Base-by-base conservation (phyloP, 805 yeast genomes). In the Cyberlindnera misumaiensis region DNA sequence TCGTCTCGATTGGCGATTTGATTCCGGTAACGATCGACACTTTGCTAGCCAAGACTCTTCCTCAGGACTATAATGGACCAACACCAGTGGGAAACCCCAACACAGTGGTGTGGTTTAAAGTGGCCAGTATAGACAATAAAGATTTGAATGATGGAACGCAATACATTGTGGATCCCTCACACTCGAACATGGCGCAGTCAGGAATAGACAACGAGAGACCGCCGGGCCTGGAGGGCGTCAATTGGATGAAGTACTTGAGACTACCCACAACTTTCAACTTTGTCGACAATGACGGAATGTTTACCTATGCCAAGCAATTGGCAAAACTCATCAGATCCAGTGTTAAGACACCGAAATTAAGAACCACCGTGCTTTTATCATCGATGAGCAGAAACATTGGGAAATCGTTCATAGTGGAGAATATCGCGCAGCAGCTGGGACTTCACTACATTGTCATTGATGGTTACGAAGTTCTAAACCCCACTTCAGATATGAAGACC, bases 81-180 rank as follows among this genome's bases (percentile, higher is more conserved):
- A 36, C 43, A 6, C 87, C 88, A 0, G 59, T 64, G 3, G 86
- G 85, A 0, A 68, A 67, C 16, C 77, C 84, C 1, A 86, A 88
- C 54, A 65, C 75, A 0, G 72, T 89, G 14, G 95, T 88, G 0
- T 90, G 96, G 96, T 90, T 88, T 59, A 75, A 74, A 47, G 73
- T 90, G 2, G 67, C 74, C 2, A 80, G 73, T 4, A 52, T 63
- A 5, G 70, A 70, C 4, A 65, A 58, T 3, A 53, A 60, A 3
- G 58, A 51, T 4, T 49, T 51, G 3, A 45, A 44, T 4, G 37
- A 46, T 22, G 36, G 36, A 16, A 5, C 55, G 44, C 81, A 76
- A 49, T 82, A 62, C 48, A 54, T 78, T 1, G 72, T 89, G 27
- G 88, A 83, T 56, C 79, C 95, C 0, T 45, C 66, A 0, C 72